Base-by-base conservation (phyloP, 139 green algal species). In the Chlorella sorokiniana region DNA sequence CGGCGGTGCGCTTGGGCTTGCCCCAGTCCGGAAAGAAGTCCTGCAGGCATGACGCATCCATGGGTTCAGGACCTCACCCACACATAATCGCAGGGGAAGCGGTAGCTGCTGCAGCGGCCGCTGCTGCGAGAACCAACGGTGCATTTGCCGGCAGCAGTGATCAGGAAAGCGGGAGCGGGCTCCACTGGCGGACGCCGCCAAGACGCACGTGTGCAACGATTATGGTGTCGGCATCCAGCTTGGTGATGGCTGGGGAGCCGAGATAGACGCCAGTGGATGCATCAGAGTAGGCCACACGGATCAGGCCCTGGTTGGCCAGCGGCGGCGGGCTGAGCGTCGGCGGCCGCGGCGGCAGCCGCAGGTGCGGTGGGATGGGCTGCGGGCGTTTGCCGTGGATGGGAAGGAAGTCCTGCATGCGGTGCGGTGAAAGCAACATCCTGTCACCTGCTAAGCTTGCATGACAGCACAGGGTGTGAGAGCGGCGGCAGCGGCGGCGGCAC, bases 251-350 rank as follows among this genome's bases (percentile, higher is more conserved):
- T 9, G 81, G 81, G 2, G 70, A 81, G 16, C 81, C 81, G 0
- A 85, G 35, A 31, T 61, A 81, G 4, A 81, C 38, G 18, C 71
- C 71, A 3, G 41, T 78, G 29, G 37, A 9, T 10, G 65, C 27
- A 37, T 73, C 41, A 20, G 65, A 78, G 51, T 83, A 83, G 9
- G 78, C 65, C 1, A 83, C 52, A 18, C 22, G 4, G 25, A 62
- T 20, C 8, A 81, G 76, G 38, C 63, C 63, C 59, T 81, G 75
- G 29, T 81, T 81, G 61, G 41, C 27, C 29, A 81, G 61, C 54
- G 71, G 65, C 65, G 48, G 48, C 48, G 29, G 31, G n/a, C 27
- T 27, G 68, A 23, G 25, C 5, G 1, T n/a, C 2, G 64, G 64
- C 33, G n/a, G 61, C 25, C 64, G 64, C 16, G 64, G 64, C 20